Evolutionary conservation across 768 basidiomycete genomes (phyloP).

Genomic region (Termitomyces sp.): DNA sequence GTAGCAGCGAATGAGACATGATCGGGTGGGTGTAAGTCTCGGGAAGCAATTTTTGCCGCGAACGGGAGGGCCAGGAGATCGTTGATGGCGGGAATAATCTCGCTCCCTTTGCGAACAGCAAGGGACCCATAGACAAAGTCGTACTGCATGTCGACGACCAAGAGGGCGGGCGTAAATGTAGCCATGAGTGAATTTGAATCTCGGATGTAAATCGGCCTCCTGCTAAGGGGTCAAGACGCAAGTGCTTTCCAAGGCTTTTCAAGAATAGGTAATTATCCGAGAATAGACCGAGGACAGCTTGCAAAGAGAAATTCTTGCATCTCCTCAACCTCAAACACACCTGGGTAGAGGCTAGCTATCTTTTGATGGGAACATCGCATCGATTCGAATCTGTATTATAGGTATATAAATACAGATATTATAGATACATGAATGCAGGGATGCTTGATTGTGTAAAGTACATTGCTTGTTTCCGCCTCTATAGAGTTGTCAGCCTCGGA

Average conservation of each 20-base stretch:
- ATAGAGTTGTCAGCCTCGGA: neutral
- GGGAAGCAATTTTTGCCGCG: conserved; percentile 43
- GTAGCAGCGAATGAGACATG: conserved; percentile 72
- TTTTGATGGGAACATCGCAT: too few species aligned
- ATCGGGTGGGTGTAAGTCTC: conserved; percentile 51
- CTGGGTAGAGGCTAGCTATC: too few species aligned
- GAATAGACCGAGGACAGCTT: too few species aligned
- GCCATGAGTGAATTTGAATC: conserved; percentile 3
- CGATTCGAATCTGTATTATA: neutral
- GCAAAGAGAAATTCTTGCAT: too few species aligned
- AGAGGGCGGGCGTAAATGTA: conserved; percentile 44
- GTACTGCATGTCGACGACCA: conserved; percentile 78
- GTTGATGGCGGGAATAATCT: conserved; percentile 53
- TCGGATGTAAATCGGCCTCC: too few species aligned
- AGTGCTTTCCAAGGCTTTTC: neutral
- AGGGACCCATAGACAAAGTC: conserved; percentile 79
- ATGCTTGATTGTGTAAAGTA: neutral
- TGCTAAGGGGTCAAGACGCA: too few species aligned
- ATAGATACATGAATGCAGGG: too few species aligned
- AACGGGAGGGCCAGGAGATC: conserved; percentile 55
- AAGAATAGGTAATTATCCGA: too few species aligned
- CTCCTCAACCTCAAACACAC: too few species aligned
- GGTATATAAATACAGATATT: neutral
- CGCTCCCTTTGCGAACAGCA: conserved; percentile 56
- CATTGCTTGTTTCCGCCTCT: neutral